These are phyloP conservation scores for Didymellaceae sp. DNA, from an alignment of 2,329 filamentous ascomycete genomes.

Conservation along the genomic window DNA sequence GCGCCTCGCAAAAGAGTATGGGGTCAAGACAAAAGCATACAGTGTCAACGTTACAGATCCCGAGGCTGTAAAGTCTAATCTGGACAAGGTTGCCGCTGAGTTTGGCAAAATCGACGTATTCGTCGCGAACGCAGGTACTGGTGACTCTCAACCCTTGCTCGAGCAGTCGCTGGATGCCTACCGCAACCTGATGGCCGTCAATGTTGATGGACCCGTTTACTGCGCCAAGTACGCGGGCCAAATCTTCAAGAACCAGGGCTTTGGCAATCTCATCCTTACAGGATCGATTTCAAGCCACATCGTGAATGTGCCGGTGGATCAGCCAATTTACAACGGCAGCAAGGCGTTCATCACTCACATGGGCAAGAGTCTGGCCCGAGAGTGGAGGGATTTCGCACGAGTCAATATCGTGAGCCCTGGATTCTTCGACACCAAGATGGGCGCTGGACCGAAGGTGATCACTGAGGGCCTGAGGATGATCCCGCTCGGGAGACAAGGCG, in stretches of 20 bases:
- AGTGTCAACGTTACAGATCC: slow-evolving; percentile 64
- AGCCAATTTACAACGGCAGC: slow-evolving; percentile 53
- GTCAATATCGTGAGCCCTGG: slow-evolving; percentile 71
- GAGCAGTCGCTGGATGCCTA: slow-evolving; percentile 68
- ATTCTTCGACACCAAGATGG: slow-evolving; percentile 70
- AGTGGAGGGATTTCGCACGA: slow-evolving; percentile 71
- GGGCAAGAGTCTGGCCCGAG: slow-evolving; percentile 66
- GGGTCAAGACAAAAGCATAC: slow-evolving; percentile 69
- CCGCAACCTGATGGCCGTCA: slow-evolving; percentile 68
- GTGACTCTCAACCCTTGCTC: slow-evolving; percentile 62
- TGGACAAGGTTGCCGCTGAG: slow-evolving; percentile 68
- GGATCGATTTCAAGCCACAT: slow-evolving; percentile 72
- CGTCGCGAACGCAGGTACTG: slow-evolving; percentile 71
- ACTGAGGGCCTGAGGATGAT: slow-evolving; percentile 74
- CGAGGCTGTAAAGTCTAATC: slow-evolving; percentile 60
- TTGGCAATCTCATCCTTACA: slow-evolving; percentile 68
- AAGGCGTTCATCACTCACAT: slow-evolving; percentile 70
- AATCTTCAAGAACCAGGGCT: slow-evolving; percentile 52
- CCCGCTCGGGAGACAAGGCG: slow-evolving; percentile 75
- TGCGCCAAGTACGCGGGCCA: slow-evolving; percentile 52
- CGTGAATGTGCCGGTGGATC: slow-evolving; percentile 79
- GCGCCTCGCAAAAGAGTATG: slow-evolving; percentile 62
- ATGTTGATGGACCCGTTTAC: slow-evolving; percentile 68
- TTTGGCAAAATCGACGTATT: slow-evolving; percentile 72
- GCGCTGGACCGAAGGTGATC: slow-evolving; percentile 66